Evolutionary conservation across 2,329 filamentous ascomycete species (phyloP).

Genomic region (Exophiala mesophila): DNA sequence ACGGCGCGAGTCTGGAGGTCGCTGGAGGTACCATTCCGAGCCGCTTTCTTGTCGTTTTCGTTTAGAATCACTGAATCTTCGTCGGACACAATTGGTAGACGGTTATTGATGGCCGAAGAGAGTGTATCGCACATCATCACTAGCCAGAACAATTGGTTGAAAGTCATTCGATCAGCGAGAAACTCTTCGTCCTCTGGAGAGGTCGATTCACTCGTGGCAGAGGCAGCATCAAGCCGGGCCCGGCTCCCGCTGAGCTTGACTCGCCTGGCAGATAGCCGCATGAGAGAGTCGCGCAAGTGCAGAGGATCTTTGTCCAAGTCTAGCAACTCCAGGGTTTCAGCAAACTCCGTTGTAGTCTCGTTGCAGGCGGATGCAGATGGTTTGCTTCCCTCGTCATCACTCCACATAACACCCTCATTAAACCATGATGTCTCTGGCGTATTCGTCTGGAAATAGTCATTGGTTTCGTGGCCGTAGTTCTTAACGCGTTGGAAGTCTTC

Average conservation of each 20-base stretch:
- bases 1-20: not conserved
- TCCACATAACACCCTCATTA: not conserved
- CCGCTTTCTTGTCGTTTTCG: not conserved
- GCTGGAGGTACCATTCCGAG: not conserved
- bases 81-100: constrained; percentile 41
- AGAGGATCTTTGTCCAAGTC: constrained; percentile 7
- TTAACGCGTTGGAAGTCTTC: constrained; percentile 4
- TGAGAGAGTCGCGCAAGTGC: constrained; percentile 4
- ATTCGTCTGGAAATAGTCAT: not conserved
- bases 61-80: constrained; percentile 39
- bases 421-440: not conserved
- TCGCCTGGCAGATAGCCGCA: constrained; percentile 7
- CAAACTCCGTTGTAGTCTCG: not conserved
- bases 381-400: not conserved
- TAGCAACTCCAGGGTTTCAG: constrained; percentile 4
- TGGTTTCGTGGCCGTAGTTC: not conserved
- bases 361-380: not conserved
- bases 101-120: constrained; percentile 48
- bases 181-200: not conserved
- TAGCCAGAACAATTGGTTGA: constrained; percentile 56
- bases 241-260: not conserved
- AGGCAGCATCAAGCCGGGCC: not conserved
- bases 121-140: constrained; percentile 57
- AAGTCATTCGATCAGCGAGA: constrained; percentile 38
- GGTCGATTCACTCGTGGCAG: not conserved